phyloP scores from a whole-genome alignment of 257 asterid genomes.

The Solanum chilense region DNA sequence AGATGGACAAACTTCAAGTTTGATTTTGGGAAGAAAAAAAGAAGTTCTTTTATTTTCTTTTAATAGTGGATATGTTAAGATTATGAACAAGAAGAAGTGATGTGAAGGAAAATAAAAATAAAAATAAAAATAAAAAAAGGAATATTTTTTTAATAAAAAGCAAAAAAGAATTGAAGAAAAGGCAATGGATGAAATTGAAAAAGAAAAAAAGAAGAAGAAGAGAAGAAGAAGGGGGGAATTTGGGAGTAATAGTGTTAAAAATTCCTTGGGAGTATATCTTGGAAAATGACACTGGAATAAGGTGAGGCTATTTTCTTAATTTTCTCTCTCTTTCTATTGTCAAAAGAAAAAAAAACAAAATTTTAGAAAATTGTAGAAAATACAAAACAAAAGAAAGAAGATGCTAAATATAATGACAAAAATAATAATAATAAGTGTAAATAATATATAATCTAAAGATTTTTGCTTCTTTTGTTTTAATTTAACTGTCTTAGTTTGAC shows the following conservation, averaged over 20 bases:
- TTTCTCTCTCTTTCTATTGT: constrained; percentile 40
- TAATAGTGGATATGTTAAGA: neutral
- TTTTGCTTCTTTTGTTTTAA: neutral
- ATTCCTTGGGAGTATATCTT: constrained; percentile 76
- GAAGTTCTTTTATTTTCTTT: neutral
- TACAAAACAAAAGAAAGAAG: neutral
- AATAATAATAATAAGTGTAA: neutral
- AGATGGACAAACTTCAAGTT: neutral
- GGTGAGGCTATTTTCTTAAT: constrained; percentile 8
- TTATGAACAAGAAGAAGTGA: neutral
- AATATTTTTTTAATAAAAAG: neutral
- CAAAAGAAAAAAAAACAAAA: constrained; percentile 18
- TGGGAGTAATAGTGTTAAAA: constrained; percentile 26
- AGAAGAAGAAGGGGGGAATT: constrained; percentile 1
- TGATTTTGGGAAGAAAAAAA: constrained; percentile 17
- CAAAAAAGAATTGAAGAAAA: neutral
- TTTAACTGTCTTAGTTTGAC: neutral
- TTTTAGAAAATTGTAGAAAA: neutral
- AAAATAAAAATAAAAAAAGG: too few species aligned
- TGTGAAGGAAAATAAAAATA: constrained; percentile 16
- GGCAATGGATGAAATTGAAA: constrained; percentile 6
- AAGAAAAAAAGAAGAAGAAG: neutral
- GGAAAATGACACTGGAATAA: constrained; percentile 76
- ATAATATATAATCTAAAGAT: neutral
- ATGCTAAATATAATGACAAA: neutral